Base-by-base conservation (phyloP, 2,329 filamentous ascomycete species). In the Verruconis gallopava region DNA sequence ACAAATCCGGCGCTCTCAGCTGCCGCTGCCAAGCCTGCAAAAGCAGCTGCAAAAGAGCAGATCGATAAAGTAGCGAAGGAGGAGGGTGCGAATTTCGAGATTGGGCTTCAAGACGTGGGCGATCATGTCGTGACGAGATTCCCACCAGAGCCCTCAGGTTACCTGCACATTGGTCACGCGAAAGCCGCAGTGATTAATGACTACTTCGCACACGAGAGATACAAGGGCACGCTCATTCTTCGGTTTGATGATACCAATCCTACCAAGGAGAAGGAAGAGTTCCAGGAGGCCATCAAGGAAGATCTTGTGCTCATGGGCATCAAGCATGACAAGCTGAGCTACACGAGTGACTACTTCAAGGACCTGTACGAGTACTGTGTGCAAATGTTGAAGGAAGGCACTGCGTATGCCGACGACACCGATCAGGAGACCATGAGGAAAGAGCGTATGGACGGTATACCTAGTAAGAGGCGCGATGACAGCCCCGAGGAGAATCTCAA, bases 221-320 rank as follows among this genome's bases (percentile, higher is more conserved):
- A 93, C 69, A 79, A 89, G 46, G 91, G 91, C 54, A 93, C 81
- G 54, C 71, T 98, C 53, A 78, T 93, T 46, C 75, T 96, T 38
- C 83, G 91, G 46, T 91, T 98, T 56, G 91, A 98, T 58, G 91
- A 98, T 57, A 98, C 91, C 44, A 98, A 98, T 64, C 91, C 91
- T 5, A 79, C 82, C 46, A 96, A 96, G 62, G 91, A 98, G 71
- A 95, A 93, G 68, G 79, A 89, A 59, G 91, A 96, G 66, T 98
- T 81, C 60, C 81, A 96, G 59, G 86, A 96, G 63, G 75, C 86
- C 4, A 98, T 98, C 48, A 70, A 94, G 30, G 81, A 94, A 66
- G 91, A 98, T 61, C 73, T 95, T 39, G 77, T 79, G 38, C 72
- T 96, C 41, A 85, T 98, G 72, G 89, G 88, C 21, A 84, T 98